Evolutionary conservation across 306 rosid genomes (phyloP), one percentile per base, ranked within the genome.

Genomic region (Cicer judaicum): DNA sequence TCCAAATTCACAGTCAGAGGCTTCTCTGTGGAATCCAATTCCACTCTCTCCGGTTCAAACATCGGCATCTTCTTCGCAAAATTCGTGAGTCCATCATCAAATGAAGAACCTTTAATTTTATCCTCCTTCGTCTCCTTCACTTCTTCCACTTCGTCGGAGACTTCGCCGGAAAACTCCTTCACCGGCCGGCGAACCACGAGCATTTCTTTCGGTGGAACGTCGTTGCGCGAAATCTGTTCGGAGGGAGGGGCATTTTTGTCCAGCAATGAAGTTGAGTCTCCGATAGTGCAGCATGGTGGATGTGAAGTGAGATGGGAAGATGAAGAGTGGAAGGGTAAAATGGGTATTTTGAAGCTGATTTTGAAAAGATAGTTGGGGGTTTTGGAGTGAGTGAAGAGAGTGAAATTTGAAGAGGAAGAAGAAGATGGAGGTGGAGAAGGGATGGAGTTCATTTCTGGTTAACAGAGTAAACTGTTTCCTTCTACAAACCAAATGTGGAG

Each of bases 151-250:
- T 82, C 83, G 2, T 36, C 87, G 39, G 79, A 53, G 15, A 60
- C 83, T 7, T 78, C 68, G 68, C 81, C 85, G 14, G 88, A 4
- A 80, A 71, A 36, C 48, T 85, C 90, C 89, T 77, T 85, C 79
- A 79, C 88, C 78, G 98, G 98, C 64, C 98, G 88, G 67, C 98
- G 98, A 57, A 94, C 89, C 52, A 64, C 81, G 41, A 90, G 88
- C 6, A 18, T 55, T 8, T 77, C 87, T 49, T 64, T 50, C 0
- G 47, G 40, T 0, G 68, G 49, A 21, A 43, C 56, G n/a, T 66
- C 80, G 60, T 75, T 74, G 44, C 46, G 1, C 14, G 66, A n/a
- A 53, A 2, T 77, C 50, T 62, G 69, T 19, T 80, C 73, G 56
- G 72, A 64, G 13, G 85, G 8, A 74, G 34, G 21, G 79, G 15